Base-by-base conservation (phyloP, 2,329 filamentous ascomycete genomes). In the Acephala macrosclerotiorum region DNA sequence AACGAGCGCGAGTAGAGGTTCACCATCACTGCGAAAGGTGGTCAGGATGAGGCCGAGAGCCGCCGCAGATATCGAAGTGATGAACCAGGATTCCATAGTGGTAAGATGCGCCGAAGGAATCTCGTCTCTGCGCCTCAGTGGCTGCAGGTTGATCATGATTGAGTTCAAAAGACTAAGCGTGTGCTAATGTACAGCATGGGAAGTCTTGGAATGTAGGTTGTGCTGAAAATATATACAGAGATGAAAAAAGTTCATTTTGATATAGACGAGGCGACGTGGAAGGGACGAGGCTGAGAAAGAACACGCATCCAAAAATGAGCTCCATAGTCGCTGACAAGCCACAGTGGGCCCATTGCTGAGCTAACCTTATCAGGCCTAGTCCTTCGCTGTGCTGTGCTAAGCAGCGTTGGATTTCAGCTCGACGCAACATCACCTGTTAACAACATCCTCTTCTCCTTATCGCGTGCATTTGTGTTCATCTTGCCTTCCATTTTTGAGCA, bases 1-100 rank as follows among this genome's bases (percentile, higher is more conserved):
- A 64, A 97, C 82, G 0, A 93, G 97, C 11, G 94, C 95, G 71
- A 96, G 85, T 73, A 99, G 86, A 42, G 96, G 95, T 73, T 96
- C 93, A 71, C 94, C 94, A 79, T 97, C 78, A 72, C 88, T 92
- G 66, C 89, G 87, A 75, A 97, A 91, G 45, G 93, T 93, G 77
- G 95, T 95, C 69, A 86, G 83, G 69, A 98, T 85, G 70, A 97
- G 83, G 65, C 88, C 89, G 71, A 92, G 77, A 75, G 91, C 93
- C 63, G 87, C 88, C 70, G 88, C 84, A 53, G 89, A 86, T 63
- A 97, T 81, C 20, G 88, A 82, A 70, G 91, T 74, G 68, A 89
- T 84, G 61, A 78, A 78, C 69, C 86, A 75, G n/a, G 83, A 80
- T 77, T 89, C 87, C 60, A 4, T n/a, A 14, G 25, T 53, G 12